These are phyloP conservation scores for Sarcodon aspratus DNA, from an alignment of 768 basidiomycete genomes.

Conservation along the genomic window DNA sequence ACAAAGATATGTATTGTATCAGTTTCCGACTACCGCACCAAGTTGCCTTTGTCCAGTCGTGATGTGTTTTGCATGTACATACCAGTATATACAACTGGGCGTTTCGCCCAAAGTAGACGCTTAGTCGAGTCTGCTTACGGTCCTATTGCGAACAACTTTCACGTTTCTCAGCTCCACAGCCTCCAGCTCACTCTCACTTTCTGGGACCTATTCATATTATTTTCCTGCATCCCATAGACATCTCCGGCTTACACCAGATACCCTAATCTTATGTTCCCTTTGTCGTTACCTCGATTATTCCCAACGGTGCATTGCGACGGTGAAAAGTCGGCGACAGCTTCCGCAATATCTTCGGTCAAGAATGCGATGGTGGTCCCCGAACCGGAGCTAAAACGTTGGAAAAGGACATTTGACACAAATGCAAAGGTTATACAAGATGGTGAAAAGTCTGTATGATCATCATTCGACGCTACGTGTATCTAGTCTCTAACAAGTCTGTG, in stretches of 20 bases:
- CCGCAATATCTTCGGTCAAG: slow-evolving; percentile 53
- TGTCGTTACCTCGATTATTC: slow-evolving; percentile 27
- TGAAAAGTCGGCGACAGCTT: slow-evolving; percentile 18
- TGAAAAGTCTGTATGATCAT: slow-evolving; percentile 55
- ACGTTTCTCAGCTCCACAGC: background rate
- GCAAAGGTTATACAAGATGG: slow-evolving; percentile 62
- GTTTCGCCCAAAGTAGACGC: too few species aligned
- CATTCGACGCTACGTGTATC: background rate
- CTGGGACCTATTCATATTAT: background rate
- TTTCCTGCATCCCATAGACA: background rate
- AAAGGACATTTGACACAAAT: slow-evolving; percentile 75
- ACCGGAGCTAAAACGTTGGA: slow-evolving; percentile 82
- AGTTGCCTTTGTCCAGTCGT: slow-evolving; percentile 20
- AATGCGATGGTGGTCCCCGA: slow-evolving; percentile 64
- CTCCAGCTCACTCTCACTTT: background rate
- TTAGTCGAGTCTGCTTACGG: too few species aligned
- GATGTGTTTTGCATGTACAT: background rate
- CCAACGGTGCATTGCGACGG: slow-evolving; percentile 45
- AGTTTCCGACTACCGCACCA: slow-evolving; percentile 62
- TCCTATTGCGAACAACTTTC: background rate
- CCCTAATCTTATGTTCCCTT: slow-evolving; percentile 11
- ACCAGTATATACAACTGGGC: background rate
- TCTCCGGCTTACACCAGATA: slow-evolving; percentile 3
- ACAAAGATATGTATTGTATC: slow-evolving; percentile 97
- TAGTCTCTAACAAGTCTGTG: background rate